Evolutionary conservation across 148 eudicot species (phyloP).

Genomic region (Chenopodium suecicum): DNA sequence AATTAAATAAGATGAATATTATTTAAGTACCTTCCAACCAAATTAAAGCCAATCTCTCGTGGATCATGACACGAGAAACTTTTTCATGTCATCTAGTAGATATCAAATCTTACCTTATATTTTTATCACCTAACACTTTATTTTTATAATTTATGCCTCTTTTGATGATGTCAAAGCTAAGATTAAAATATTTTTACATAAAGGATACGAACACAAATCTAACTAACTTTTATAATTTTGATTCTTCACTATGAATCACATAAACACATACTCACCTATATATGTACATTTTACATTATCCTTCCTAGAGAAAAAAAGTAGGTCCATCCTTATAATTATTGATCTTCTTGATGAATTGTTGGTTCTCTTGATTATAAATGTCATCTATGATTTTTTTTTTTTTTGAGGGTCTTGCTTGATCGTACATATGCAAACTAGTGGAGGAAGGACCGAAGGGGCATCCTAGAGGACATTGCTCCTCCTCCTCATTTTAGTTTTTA

Average conservation of each 20-base stretch:
- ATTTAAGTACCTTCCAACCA: background rate
- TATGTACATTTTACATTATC: background rate
- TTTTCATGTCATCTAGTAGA: background rate
- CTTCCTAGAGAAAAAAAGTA: background rate
- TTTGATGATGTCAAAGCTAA: background rate
- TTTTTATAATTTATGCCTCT: background rate
- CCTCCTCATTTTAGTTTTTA: too few relatives aligned
- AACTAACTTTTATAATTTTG: background rate
- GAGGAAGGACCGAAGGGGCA: too few relatives aligned
- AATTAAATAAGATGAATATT: background rate
- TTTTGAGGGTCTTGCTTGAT: too few relatives aligned
- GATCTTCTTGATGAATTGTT: too few relatives aligned
- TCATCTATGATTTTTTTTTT: background rate
- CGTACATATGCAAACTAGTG: too few relatives aligned
- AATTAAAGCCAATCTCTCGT: background rate
- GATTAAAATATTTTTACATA: background rate
- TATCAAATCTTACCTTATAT: slow-evolving; percentile 1
- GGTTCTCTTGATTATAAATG: too few relatives aligned
- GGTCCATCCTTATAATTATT: background rate
- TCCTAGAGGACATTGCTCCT: too few relatives aligned
- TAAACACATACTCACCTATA: background rate
- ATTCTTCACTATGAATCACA: background rate
- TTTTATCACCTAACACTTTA: slow-evolving; percentile 6
- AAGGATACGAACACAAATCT: background rate
- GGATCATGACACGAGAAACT: background rate